phyloP scores from a whole-genome alignment of 2,329 filamentous ascomycete genomes.

The Colletotrichum sojae region DNA sequence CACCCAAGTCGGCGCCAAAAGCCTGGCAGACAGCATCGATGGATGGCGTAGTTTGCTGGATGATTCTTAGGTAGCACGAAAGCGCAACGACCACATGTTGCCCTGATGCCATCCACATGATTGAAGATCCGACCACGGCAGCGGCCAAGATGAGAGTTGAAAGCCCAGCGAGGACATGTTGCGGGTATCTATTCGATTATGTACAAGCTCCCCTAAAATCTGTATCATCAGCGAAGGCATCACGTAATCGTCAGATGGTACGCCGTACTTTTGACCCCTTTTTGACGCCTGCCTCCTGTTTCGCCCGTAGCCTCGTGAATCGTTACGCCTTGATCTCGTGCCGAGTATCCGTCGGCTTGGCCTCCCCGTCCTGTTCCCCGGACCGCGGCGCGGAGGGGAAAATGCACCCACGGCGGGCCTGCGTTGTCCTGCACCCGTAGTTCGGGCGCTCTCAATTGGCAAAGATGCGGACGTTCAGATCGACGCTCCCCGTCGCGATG shows the following conservation, averaged over 20 bases:
- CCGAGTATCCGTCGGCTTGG: neutral
- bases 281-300: constrained; percentile 37
- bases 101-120: too few relatives aligned
- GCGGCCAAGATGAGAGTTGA: constrained; percentile 1
- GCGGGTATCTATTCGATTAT: constrained; percentile 42
- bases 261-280: constrained; percentile 37
- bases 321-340: constrained; percentile 37
- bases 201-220: constrained; percentile 40
- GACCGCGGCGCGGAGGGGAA: neutral
- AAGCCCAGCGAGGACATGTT: constrained; percentile 35
- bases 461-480: constrained; percentile 84
- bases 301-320: constrained; percentile 36
- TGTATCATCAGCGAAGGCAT: constrained; percentile 39
- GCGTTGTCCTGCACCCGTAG: neutral
- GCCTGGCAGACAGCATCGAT: too few relatives aligned
- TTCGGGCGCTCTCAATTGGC: constrained; percentile 61
- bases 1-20: too few relatives aligned
- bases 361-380: neutral
- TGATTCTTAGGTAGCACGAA: too few relatives aligned
- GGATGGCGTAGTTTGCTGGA: too few relatives aligned
- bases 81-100: too few relatives aligned
- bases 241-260: constrained; percentile 33
- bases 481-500: constrained; percentile 89
- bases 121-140: neutral
- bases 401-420: constrained; percentile 2